A percentile compares a stretch with the other conserved stretches of the same genome.
phyloP scores from a whole-genome alignment of 352 stramenopile species.

The Phytophthora quininea region DNA sequence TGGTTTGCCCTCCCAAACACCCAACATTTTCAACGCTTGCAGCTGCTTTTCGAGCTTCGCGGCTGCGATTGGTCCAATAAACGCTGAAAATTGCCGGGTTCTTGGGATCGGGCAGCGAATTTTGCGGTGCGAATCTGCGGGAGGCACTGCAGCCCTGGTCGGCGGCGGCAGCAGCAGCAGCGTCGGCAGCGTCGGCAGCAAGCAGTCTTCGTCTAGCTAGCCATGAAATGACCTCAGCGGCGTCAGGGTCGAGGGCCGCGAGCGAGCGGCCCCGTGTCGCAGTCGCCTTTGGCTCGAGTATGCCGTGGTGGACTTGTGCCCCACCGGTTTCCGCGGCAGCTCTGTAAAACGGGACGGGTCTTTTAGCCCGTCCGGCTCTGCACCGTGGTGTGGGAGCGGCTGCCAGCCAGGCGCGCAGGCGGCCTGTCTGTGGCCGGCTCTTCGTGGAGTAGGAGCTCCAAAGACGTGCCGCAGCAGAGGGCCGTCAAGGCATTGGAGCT shows the following conservation, averaged over 20 bases:
- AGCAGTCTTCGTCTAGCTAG: too few relatives aligned
- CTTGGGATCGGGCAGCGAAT: constrained; percentile 1
- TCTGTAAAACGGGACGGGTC: neutral
- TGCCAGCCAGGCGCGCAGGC: neutral
- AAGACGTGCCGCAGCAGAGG: neutral
- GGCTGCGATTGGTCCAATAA: neutral
- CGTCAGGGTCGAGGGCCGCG: too few relatives aligned
- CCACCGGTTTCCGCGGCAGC: too few relatives aligned
- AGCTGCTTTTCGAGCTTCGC: constrained; percentile 24
- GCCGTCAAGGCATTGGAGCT: constrained; percentile 9
- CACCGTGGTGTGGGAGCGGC: neutral
- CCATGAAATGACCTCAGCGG: too few relatives aligned
- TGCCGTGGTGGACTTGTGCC: too few relatives aligned
- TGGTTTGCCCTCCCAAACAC: constrained; percentile 5
- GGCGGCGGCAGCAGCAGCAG: neutral
- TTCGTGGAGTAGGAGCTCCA: constrained; percentile 2
- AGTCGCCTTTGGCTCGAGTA: too few relatives aligned
- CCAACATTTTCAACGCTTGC: constrained; percentile 11
- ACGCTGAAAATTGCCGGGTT: constrained; percentile 3
- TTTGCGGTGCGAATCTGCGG: neutral
- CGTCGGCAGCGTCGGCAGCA: too few relatives aligned
- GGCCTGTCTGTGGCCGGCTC: constrained; percentile 4
- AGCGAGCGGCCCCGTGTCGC: neutral
- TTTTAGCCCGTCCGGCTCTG: neutral
- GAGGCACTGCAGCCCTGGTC: neutral